Evolutionary conservation across 164 flowering plant species (phyloP), one percentile per base, ranked within the genome.

Genomic region (Hamamelis virginiana): DNA sequence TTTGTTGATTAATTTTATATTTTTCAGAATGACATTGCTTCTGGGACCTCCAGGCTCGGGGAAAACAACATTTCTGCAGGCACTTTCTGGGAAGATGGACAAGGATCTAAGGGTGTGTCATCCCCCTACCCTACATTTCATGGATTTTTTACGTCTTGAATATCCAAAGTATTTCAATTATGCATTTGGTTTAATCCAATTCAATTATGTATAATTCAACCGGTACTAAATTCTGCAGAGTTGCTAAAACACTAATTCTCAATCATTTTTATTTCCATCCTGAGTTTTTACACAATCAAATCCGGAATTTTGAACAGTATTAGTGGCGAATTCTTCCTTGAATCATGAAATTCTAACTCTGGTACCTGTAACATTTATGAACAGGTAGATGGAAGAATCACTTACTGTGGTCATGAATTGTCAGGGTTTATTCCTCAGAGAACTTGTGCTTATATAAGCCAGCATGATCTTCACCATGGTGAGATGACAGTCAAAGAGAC

Each of bases 361-460:
- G 41, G 41, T 33, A 33, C 6, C 6, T 33, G 41, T 33, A 33
- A 33, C 6, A 33, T 52, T 66, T 25, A 46, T 57, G 22, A 57
- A 45, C 64, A 80, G 83, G 63, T 73, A 41, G 47, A 72, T 19
- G 83, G 83, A 44, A 70, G 67, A 65, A 48, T 80, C 19, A 77
- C 71, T 5, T 80, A 80, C 47, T 77, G 78, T 67, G 83, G 83
- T 33, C 75, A 77, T 51, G 72, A 68, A 26, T 50, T 80, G 23
- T 45, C 70, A 4, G 81, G 75, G 75, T 80, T 80, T 65, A 69
- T 74, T 38, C 81, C 83, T n/a, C 81, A 78, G 51, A 75, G 79
- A 52, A 77, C 77, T 43, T 75, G 77, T 55, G 77, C 83, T 19
- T 78, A 80, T 70, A 58, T 69, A 28, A 63, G 72, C 46, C 72